Evolutionary conservation across 768 basidiomycete genomes (phyloP).

Genomic region (Naematelia aurantialba): DNA sequence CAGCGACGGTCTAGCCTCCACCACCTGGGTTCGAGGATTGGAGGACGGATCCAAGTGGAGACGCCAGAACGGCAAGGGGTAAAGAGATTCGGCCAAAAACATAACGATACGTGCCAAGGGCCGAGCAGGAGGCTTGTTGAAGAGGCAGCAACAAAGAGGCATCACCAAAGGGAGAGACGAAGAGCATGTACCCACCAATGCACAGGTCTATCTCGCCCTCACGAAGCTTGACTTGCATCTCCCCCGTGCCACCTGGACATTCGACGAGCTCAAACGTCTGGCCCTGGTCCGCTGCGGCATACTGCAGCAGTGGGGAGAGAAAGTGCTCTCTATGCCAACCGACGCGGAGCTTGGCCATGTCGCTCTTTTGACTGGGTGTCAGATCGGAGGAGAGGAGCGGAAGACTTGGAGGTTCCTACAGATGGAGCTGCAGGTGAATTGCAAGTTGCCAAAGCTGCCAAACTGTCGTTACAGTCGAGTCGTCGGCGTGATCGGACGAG

Average conservation of each 20-base stretch:
- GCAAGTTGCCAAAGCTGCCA: neutral
- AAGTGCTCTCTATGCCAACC: slow-evolving; percentile 63
- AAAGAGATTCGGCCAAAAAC: no score
- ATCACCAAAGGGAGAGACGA: neutral
- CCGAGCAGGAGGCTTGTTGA: no score
- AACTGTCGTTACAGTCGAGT: no score
- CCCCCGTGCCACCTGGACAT: slow-evolving; percentile 62
- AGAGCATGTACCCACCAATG: slow-evolving; percentile 32
- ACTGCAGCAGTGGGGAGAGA: slow-evolving; percentile 85
- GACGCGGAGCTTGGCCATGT: slow-evolving; percentile 32
- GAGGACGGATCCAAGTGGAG: no score
- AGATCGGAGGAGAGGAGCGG: neutral
- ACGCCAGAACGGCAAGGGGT: neutral
- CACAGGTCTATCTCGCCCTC: slow-evolving; percentile 47
- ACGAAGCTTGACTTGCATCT: slow-evolving; percentile 51
- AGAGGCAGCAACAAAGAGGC: no score
- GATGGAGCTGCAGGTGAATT: neutral
- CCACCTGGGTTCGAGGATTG: no score
- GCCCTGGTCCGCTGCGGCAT: slow-evolving; percentile 63
- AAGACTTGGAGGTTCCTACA: neutral
- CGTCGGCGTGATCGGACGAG: no score
- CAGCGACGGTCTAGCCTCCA: slow-evolving; percentile 71
- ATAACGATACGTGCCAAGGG: no score
- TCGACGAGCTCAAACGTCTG: slow-evolving; percentile 77
- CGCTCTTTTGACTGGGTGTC: neutral